These are phyloP conservation scores for Pyrenopolyporus hunteri DNA, from an alignment of 495 filamentous ascomycete genomes.

Conservation along the genomic window DNA sequence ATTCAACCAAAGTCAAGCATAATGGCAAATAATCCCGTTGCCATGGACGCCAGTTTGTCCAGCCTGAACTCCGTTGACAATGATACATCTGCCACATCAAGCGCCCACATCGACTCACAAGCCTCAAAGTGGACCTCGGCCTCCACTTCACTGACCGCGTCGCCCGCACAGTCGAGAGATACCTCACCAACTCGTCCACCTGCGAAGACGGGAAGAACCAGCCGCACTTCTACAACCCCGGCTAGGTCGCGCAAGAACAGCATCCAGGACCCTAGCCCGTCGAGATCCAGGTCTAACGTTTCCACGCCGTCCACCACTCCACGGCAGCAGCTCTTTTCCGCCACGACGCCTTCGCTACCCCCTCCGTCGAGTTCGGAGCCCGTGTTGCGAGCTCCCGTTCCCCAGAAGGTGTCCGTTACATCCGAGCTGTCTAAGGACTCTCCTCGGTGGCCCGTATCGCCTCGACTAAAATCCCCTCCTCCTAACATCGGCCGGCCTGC, in stretches of 20 bases:
- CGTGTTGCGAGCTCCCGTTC: slow-evolving; percentile 62
- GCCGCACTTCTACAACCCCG: slow-evolving; percentile 30
- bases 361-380: slow-evolving; percentile 61
- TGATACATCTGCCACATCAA: slow-evolving; percentile 40
- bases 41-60: slow-evolving; percentile 42
- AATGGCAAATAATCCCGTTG: slow-evolving; percentile 37
- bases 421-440: slow-evolving; percentile 61
- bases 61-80: slow-evolving; percentile 41
- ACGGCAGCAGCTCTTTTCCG: slow-evolving; percentile 65
- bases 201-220: slow-evolving; percentile 35
- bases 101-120: slow-evolving; percentile 40
- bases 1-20: slow-evolving; percentile 24
- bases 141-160: slow-evolving; percentile 55
- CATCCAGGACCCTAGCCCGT: slow-evolving; percentile 71
- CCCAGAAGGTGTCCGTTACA: slow-evolving; percentile 61
- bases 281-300: slow-evolving; percentile 57
- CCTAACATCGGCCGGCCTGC: slow-evolving; percentile 56
- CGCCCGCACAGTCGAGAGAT: slow-evolving; percentile 57
- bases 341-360: slow-evolving; percentile 63
- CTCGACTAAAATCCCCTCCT: slow-evolving; percentile 71
- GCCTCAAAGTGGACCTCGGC: slow-evolving; percentile 52
- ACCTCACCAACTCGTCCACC: slow-evolving; percentile 54
- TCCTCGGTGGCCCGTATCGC: slow-evolving; percentile 71
- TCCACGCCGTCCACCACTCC: slow-evolving; percentile 67
- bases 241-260: slow-evolving; percentile 70